Percentiles rank a stretch among this genome's conserved stretches.
Conservation (phyloP, 495 filamentous ascomycete species). For the Hamigera avellanea region DNA sequence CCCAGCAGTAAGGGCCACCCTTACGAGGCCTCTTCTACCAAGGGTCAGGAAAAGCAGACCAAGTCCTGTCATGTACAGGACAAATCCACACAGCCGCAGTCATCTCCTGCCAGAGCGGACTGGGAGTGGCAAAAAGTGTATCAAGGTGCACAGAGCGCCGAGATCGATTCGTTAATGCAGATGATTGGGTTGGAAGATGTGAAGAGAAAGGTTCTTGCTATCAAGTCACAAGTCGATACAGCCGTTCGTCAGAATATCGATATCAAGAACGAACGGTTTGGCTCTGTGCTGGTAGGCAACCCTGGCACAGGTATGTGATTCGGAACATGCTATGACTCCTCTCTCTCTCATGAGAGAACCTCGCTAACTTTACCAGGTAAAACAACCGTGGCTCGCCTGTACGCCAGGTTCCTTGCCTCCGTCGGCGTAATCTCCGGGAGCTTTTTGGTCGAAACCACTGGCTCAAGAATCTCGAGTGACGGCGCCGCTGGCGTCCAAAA, state of each 20-base stretch:
- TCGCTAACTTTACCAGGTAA: slow-evolving; percentile 41
- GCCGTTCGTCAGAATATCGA: slow-evolving; percentile 42
- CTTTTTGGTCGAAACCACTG: slow-evolving; percentile 54
- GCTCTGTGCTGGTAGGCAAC: slow-evolving; percentile 59
- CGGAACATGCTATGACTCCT: not conserved
- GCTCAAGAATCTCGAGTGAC: slow-evolving; percentile 51
- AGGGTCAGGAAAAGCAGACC: not conserved
- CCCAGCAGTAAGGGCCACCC: too few relatives aligned
- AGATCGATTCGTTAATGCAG: slow-evolving; percentile 53
- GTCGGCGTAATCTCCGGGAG: slow-evolving; percentile 43
- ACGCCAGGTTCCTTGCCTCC: slow-evolving; percentile 54
- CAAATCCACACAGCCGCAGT: not conserved
- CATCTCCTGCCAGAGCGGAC: slow-evolving; percentile 30
- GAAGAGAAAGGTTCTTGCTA: slow-evolving; percentile 48
- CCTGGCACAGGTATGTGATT: slow-evolving; percentile 56
- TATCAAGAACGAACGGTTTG: slow-evolving; percentile 48
- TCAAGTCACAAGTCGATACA: slow-evolving; percentile 59
- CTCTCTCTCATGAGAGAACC: slow-evolving; percentile 1
- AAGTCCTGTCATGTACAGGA: not conserved
- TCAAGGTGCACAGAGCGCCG: slow-evolving; percentile 35
- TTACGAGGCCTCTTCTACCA: not conserved
- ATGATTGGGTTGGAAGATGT: slow-evolving; percentile 66
- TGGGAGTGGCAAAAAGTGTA: slow-evolving; percentile 50
- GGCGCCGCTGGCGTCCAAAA: slow-evolving; percentile 47
- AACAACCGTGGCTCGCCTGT: slow-evolving; percentile 71